A percentile compares a stretch with the other conserved stretches of the same genome.
These are phyloP conservation scores for Myxozyma lipomycoides DNA, from an alignment of 805 yeast genomes.

Conservation along the genomic window DNA sequence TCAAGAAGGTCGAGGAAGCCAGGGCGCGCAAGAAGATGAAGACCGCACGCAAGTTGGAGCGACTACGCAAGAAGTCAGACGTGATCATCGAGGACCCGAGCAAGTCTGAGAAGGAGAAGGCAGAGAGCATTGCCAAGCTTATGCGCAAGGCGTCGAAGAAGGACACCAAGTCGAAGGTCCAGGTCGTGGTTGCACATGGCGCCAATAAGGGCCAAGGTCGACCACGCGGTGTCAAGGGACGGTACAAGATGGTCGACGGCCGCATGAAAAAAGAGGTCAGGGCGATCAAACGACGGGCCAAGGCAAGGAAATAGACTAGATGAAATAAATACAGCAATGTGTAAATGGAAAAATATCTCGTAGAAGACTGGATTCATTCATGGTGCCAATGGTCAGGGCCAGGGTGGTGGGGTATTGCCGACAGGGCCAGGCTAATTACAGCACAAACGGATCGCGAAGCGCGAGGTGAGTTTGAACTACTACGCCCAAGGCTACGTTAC, in stretches of 20 bases:
- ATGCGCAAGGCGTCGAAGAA: constrained; percentile 73
- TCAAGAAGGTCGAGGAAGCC: constrained; percentile 97
- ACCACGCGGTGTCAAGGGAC: constrained; percentile 95
- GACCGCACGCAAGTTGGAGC: constrained; percentile 80
- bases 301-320: constrained; percentile 46
- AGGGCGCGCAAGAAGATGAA: constrained; percentile 94
- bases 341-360: no score
- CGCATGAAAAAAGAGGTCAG: constrained; percentile 95
- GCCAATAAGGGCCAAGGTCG: constrained; percentile 86
- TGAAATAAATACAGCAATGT: no score
- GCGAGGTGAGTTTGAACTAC: no score
- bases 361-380: no score
- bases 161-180: constrained; percentile 67
- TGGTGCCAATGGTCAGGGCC: no score
- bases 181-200: constrained; percentile 85
- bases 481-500: no score
- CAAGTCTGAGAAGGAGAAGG: constrained; percentile 89
- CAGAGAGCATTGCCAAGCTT: constrained; percentile 83
- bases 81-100: constrained; percentile 80
- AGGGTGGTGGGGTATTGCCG: no score
- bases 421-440: no score
- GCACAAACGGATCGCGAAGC: no score
- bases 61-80: constrained; percentile 88
- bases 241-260: constrained; percentile 99
- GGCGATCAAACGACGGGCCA: constrained; percentile 81